Evolutionary conservation across 495 filamentous ascomycete species (phyloP).

Genomic region (Amphirosellinia nigrospora): DNA sequence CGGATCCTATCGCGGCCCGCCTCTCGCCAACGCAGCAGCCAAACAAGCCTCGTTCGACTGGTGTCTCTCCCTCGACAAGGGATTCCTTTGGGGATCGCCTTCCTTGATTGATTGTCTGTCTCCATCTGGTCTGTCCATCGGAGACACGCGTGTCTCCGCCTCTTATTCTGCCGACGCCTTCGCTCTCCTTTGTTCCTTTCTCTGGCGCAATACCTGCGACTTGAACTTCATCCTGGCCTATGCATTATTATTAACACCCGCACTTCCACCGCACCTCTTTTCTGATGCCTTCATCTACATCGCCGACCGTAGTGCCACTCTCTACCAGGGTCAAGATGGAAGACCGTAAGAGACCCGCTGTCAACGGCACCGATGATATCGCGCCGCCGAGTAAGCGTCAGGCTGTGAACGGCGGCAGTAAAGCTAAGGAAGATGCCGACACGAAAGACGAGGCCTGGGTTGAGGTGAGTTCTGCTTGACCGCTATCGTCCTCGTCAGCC

Average conservation of each 20-base stretch:
- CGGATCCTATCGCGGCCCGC: neutral
- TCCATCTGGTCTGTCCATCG: neutral
- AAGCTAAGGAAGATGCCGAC: constrained; percentile 75
- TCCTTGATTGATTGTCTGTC: constrained; percentile 19
- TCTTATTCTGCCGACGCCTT: constrained; percentile 18
- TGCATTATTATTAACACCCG: constrained; percentile 36
- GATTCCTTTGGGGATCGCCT: constrained; percentile 28
- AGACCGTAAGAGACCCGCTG: constrained; percentile 90
- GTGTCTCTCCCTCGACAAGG: constrained; percentile 17
- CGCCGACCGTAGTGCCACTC: constrained; percentile 70
- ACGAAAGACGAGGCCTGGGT: constrained; percentile 79
- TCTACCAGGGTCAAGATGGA: constrained; percentile 84
- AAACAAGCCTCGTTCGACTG: constrained; percentile 26
- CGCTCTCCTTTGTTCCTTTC: constrained; percentile 21
- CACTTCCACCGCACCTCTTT: constrained; percentile 33
- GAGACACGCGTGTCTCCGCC: constrained; percentile 31
- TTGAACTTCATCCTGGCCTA: constrained; percentile 31
- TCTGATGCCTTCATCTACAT: constrained; percentile 84
- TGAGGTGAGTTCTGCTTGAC: constrained; percentile 71
- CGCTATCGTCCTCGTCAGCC: constrained; percentile 27
- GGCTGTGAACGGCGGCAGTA: constrained; percentile 76
- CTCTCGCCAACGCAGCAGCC: neutral
- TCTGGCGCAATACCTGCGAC: constrained; percentile 22
- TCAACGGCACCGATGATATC: constrained; percentile 73
- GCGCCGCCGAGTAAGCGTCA: constrained; percentile 87